phyloP scores from a whole-genome alignment of 2,329 filamentous ascomycete species.

The Ambrosiella beaveri region DNA sequence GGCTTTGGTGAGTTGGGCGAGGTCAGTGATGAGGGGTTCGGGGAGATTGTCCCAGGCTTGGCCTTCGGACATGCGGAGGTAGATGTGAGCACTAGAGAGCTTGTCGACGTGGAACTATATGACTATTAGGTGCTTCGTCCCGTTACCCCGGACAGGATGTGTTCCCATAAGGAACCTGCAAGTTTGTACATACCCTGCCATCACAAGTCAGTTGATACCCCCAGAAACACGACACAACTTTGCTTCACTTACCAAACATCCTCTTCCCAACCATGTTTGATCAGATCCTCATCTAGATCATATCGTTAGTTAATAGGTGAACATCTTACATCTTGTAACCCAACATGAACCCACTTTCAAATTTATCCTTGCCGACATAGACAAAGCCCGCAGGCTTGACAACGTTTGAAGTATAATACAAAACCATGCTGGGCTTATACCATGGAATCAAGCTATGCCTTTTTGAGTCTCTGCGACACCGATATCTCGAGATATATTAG shows the following conservation, averaged over 20 bases:
- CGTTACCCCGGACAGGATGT: no score
- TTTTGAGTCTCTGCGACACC: no score
- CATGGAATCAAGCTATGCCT: no score
- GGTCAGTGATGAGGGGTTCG: constrained; percentile 58
- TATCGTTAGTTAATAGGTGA: not conserved
- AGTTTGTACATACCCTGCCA: not conserved
- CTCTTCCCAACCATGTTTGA: constrained; percentile 84
- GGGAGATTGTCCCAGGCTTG: constrained; percentile 75
- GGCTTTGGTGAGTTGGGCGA: constrained; percentile 94
- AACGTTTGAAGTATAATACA: constrained; percentile 79
- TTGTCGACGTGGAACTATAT: constrained; percentile 89
- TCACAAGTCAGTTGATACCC: not conserved
- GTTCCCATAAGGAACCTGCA: no score
- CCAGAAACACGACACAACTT: not conserved
- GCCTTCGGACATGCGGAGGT: constrained; percentile 64
- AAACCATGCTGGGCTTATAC: constrained; percentile 52
- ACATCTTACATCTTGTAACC: not conserved
- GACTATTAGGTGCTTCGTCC: not conserved
- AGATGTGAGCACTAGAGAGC: constrained; percentile 88
- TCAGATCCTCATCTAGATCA: constrained; percentile 74
- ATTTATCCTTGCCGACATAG: constrained; percentile 98
- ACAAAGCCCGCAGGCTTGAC: constrained; percentile 72
- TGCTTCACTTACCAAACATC: constrained; percentile 61
- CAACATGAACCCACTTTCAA: constrained; percentile 56
- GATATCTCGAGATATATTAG: not conserved